phyloP scores from a whole-genome alignment of 2,329 filamentous ascomycete genomes.

The Pseudogymnoascus sp. region DNA sequence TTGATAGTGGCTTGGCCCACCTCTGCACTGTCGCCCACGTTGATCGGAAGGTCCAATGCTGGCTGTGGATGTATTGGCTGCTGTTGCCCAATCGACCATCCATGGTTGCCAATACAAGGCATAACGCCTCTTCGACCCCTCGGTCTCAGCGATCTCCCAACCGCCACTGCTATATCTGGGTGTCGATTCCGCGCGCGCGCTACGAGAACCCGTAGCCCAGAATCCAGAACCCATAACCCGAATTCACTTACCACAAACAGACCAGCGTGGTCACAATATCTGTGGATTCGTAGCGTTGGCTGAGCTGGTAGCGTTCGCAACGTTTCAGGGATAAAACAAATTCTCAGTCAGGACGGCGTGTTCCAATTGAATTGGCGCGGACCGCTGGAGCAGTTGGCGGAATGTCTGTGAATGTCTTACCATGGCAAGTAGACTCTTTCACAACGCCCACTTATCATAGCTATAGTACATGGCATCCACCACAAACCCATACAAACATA shows the following conservation, averaged over 20 bases:
- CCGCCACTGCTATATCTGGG: not conserved
- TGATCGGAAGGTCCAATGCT: not conserved
- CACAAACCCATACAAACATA: not conserved
- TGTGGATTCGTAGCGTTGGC: not conserved
- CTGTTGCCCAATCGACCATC: not conserved
- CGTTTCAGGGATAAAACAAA: not conserved
- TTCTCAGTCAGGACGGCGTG: not conserved
- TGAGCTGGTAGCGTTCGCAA: not conserved
- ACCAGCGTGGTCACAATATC: not conserved
- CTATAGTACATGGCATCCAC: not conserved
- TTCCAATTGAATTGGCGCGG: not conserved
- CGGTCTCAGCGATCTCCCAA: not conserved
- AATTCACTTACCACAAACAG: not conserved
- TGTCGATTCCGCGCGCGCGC: not conserved
- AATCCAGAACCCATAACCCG: not conserved
- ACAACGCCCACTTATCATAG: not conserved
- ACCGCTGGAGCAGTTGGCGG: not conserved
- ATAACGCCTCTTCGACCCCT: not conserved
- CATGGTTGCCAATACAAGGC: not conserved
- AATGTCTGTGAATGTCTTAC: not conserved
- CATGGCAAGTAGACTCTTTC: not conserved
- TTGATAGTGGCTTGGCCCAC: not conserved
- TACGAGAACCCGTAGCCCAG: not conserved
- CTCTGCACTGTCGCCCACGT: not conserved
- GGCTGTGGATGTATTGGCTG: not conserved